Base-by-base conservation (phyloP, 345 rosid genomes). In the Trapa incisa region DNA sequence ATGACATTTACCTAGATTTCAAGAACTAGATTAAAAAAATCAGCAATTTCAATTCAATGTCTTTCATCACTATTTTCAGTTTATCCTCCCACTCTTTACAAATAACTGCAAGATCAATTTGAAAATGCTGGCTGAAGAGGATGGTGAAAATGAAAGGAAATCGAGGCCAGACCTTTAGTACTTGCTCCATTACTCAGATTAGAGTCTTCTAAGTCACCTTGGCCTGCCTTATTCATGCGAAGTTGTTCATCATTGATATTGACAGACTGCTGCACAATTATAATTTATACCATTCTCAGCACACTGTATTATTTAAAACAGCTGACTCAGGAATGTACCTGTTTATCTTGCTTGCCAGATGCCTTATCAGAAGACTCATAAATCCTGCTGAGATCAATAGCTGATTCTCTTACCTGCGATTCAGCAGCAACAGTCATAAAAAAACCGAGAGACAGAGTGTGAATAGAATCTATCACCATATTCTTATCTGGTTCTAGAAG, bases 361-460 rank as follows among this genome's bases (percentile, higher is more conserved):
- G 13, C 2, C 48, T 45, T 45, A 45, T 45, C 13, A 45, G 48
- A 13, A 45, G 48, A 45, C 48, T 6, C 48, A 6, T 11, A 45
- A 45, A 1, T 7, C n/a, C 11, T 54, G 32, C 60, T 54, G 60
- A 54, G 11, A 17, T 54, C 60, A n/a, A 54, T 41, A 41, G 43
- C 57, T 17, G 61, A 47, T 39, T 67, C 13, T 37, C 41, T 66
- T 64, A 70, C 73, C 73, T 6, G 67, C 47, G 7, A 37, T 37
- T 65, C 38, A 38, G 67, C 53, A 63, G 42, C 33, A 33, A 54
- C 9, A 0, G 29, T 54, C 54, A 54, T n/a, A 54, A 54, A 12
- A 22, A 16, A 54, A 3, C 33, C 22, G 60, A n/a, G 60, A 54
- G 35, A 54, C 9, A 50, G 60, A 15, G 35, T 5, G 11, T 4